Conservation (phyloP, 1,284 basidiomycete genomes). For the Ceratobasidium sp. region DNA sequence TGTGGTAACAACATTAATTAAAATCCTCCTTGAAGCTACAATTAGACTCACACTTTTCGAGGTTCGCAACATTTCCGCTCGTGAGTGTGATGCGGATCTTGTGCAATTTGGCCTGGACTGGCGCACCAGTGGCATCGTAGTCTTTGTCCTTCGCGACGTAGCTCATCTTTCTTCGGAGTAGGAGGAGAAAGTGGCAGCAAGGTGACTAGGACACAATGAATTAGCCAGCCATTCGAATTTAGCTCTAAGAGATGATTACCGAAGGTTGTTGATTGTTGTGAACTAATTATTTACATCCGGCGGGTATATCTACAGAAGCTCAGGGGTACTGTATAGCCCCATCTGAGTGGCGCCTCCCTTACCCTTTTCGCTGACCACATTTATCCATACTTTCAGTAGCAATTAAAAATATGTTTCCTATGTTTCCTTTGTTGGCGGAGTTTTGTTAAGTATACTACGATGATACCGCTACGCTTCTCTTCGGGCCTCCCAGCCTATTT, state of each 20-base stretch:
- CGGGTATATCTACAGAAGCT: background rate
- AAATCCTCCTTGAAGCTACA: too few relatives aligned
- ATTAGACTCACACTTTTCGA: constrained; percentile 93
- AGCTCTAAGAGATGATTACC: constrained; percentile 6
- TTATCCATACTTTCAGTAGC: too few relatives aligned
- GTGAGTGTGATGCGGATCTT: constrained; percentile 99
- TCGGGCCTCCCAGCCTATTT: too few relatives aligned
- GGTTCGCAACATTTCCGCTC: constrained; percentile 96
- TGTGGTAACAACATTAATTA: too few relatives aligned
- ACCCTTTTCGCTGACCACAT: too few relatives aligned
- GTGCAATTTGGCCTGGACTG: constrained; percentile 90
- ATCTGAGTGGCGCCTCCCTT: background rate
- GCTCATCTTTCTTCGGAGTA: constrained; percentile 81
- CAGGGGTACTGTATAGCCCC: constrained; percentile 4
- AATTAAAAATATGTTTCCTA: too few relatives aligned
- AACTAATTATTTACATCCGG: constrained; percentile 18
- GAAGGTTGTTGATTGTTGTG: constrained; percentile 30
- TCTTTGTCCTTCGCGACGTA: constrained; percentile 99
- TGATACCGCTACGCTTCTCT: too few relatives aligned
- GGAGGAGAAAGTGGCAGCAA: constrained; percentile 52
- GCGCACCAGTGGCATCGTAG: constrained; percentile 90
- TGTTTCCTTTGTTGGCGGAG: too few relatives aligned
- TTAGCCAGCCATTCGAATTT: background rate
- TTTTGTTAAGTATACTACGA: too few relatives aligned
- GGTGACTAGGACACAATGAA: constrained; percentile 51